Percentiles rank a stretch among this genome's conserved stretches.
These are phyloP conservation scores for Yarrowia sp. DNA, from an alignment of 805 yeast genomes.

Conservation along the genomic window DNA sequence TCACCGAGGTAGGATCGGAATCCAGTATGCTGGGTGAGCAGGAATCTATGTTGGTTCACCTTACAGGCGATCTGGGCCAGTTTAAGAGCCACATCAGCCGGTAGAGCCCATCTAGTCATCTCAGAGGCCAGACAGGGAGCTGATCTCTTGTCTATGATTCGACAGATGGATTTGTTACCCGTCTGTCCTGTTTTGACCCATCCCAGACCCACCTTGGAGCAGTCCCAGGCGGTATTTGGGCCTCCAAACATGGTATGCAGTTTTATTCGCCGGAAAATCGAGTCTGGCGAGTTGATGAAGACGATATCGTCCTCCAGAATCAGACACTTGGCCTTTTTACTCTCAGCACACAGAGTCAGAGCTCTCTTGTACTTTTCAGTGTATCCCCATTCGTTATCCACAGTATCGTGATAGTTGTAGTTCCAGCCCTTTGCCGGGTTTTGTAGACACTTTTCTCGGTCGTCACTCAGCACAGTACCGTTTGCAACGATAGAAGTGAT, in stretches of 20 bases:
- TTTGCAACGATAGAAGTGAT: background rate
- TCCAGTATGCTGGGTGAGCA: conserved; percentile 13
- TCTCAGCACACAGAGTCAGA: conserved; percentile 24
- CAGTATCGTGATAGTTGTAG: background rate
- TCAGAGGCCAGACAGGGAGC: conserved; percentile 28
- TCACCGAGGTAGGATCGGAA: background rate
- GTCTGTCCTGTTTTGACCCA: conserved; percentile 30
- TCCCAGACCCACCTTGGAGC: conserved; percentile 31
- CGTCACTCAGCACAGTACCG: conserved; percentile 1
- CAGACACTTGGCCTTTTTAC: conserved; percentile 30
- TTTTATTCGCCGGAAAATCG: conserved; percentile 25
- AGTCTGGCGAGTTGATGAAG: conserved; percentile 26
- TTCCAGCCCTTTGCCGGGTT: background rate
- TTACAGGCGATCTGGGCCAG: conserved; percentile 27
- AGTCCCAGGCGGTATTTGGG: conserved; percentile 31
- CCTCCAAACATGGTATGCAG: conserved; percentile 29
- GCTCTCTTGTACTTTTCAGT: conserved; percentile 12
- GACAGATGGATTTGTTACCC: conserved; percentile 31
- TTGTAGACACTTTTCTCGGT: background rate
- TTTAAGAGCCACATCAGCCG: conserved; percentile 31
- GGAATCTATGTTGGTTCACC: conserved; percentile 25
- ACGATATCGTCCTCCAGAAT: conserved; percentile 31
- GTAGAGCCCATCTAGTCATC: conserved; percentile 14
- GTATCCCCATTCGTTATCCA: conserved; percentile 7
- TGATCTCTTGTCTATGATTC: conserved; percentile 27